A percentile compares a stretch with the other conserved stretches of the same genome.
Conservation (phyloP, 768 basidiomycete genomes). For the Boletus sp. region DNA sequence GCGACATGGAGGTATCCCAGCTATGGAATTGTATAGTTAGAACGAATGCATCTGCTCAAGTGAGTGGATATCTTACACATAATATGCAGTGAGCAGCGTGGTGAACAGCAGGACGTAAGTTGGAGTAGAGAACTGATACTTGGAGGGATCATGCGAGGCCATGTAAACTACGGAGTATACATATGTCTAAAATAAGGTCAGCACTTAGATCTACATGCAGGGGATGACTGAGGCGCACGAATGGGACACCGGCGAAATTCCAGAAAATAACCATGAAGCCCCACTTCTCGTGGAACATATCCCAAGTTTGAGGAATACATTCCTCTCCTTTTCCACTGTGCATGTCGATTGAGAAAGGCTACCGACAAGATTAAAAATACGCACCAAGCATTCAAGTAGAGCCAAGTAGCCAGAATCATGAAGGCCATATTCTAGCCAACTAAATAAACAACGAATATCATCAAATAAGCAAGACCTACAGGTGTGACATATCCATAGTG, state of each 20-base stretch:
- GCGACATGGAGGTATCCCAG: slow-evolving; percentile 93
- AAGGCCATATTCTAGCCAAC: slow-evolving; percentile 83
- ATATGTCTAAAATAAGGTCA: slow-evolving; percentile 61
- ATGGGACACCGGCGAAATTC: slow-evolving; percentile 92
- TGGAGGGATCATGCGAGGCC: slow-evolving; percentile 87
- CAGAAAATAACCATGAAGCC: slow-evolving; percentile 99
- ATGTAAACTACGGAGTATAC: slow-evolving; percentile 98
- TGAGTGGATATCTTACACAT: slow-evolving; percentile 51
- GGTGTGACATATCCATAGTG: slow-evolving; percentile 87
- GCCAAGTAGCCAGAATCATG: slow-evolving; percentile 91
- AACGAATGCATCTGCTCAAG: not conserved
- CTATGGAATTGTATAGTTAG: slow-evolving; percentile 36
- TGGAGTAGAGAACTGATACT: slow-evolving; percentile 80
- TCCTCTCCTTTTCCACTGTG: slow-evolving; percentile 86
- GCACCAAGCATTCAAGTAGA: slow-evolving; percentile 96
- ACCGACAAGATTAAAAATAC: slow-evolving; percentile 10
- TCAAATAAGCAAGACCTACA: slow-evolving; percentile 40
- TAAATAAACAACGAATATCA: not conserved
- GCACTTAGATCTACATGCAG: not conserved
- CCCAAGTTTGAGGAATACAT: slow-evolving; percentile 96
- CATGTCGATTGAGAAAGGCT: not conserved
- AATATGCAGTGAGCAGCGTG: slow-evolving; percentile 81
- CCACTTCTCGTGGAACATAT: slow-evolving; percentile 99
- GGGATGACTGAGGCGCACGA: slow-evolving; percentile 51
- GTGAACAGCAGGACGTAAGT: slow-evolving; percentile 70